Evolutionary conservation across 1,284 basidiomycete species (phyloP), one percentile per base, ranked within the genome.

Genomic region (Ceratobasidium sp.): DNA sequence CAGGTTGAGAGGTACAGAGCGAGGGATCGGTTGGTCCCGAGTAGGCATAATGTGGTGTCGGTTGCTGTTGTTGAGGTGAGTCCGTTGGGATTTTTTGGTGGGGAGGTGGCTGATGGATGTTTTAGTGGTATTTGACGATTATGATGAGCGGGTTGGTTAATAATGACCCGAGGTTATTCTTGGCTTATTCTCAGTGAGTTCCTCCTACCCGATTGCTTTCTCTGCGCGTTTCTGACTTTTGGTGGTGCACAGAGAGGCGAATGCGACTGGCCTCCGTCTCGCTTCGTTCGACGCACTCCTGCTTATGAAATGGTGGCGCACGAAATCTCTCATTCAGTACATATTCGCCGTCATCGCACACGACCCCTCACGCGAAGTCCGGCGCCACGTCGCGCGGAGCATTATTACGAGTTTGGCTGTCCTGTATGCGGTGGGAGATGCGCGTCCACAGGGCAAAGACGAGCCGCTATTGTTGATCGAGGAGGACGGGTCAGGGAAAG

Each of bases 11-110:
- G 97, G 45, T 96, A 97, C 81, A 91, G 96, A 76, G 95, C 92
- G 78, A 95, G 99, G 89, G 98, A 99, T 82, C 88, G 96, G 74
- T 87, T 99, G 19, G 97, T 99, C 73, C 95, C 98, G 2, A 98
- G 97, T 3, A 92, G 91, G 76, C 96, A 98, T 80, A 99, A 99
- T 80, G 90, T 96, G 29, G 92, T 99, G 50, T 97, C 97, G 0
- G 88, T 96, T 71, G 95, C 97, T 36, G 91, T 91, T 2, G 84
- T 98, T 65, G 94, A 97, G 88, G 95, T 96, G 77, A 77, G 88
- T 82, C 29, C 3, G 8, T 71, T 15, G 33, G 41, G 24, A 19
- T 48, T 45, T 29, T 54, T 27, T 69, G 14, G 33, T 77, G 36
- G 72, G 62, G 15, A 62, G 57, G n/a, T 66, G 36, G 64, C 75